Conservation (phyloP, 305 asterid genomes). For the Caryopteris hybrid region DNA sequence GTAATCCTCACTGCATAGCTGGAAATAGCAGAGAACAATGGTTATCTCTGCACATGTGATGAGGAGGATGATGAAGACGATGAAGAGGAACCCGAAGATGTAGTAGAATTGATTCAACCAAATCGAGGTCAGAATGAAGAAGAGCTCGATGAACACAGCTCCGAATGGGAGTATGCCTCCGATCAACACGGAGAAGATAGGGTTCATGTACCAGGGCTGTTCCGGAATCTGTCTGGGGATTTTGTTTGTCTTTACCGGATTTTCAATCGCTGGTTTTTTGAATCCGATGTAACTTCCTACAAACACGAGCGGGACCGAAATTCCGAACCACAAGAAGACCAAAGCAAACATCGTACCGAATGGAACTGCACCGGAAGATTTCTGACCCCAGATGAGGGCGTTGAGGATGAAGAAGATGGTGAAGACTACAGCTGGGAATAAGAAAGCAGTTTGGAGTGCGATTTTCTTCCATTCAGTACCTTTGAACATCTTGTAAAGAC, state of each 20-base stretch:
- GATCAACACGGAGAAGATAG: conserved; percentile 54
- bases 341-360: conserved; percentile 72
- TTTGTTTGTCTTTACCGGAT: conserved; percentile 66
- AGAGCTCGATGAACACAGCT: conserved; percentile 69
- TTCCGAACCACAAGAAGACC: conserved; percentile 69
- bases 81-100: conserved; percentile 69
- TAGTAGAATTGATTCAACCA: conserved; percentile 79
- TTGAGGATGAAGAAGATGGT: conserved; percentile 56
- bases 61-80: conserved; percentile 55
- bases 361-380: conserved; percentile 76
- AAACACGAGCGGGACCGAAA: conserved; percentile 62
- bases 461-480: conserved; percentile 73
- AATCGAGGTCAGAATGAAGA: conserved; percentile 64
- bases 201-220: conserved; percentile 77
- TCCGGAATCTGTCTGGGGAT: conserved; percentile 70
- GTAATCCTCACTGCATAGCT: conserved; percentile 66
- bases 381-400: conserved; percentile 77
- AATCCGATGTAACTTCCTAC: conserved; percentile 65
- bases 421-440: conserved; percentile 58
- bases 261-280: conserved; percentile 54
- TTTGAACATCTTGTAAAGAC: conserved; percentile 68
- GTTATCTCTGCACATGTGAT: conserved; percentile 70
- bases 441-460: conserved; percentile 57
- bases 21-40: conserved; percentile 69
- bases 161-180: conserved; percentile 75